Conservation (phyloP, 306 rosid species). For the Vigna mungo region DNA sequence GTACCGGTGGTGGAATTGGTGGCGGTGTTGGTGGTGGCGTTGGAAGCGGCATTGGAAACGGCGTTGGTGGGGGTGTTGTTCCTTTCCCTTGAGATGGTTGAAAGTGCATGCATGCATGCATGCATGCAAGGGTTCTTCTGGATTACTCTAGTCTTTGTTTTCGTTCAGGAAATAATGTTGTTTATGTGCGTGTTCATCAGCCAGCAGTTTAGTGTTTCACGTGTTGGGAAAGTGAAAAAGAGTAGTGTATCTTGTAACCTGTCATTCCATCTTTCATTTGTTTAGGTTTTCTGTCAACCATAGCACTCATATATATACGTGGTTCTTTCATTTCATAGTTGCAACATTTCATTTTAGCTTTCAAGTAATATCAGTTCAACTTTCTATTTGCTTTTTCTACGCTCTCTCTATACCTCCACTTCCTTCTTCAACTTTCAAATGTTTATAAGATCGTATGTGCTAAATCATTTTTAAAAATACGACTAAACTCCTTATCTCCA, state of each 20-base stretch:
- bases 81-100: constrained; percentile 57
- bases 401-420: background rate
- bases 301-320: constrained; percentile 26
- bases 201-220: constrained; percentile 18
- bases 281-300: constrained; percentile 25
- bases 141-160: background rate
- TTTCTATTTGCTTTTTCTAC: background rate
- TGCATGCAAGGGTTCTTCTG: background rate
- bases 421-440: background rate
- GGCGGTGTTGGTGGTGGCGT: constrained; percentile 48
- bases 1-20: constrained; percentile 50
- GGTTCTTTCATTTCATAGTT: background rate
- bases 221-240: background rate
- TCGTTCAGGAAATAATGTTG: constrained; percentile 23
- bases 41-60: constrained; percentile 45
- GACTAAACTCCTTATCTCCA: too few species aligned
- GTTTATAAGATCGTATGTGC: background rate
- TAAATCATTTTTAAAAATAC: background rate
- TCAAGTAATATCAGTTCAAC: constrained; percentile 11
- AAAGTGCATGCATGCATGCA: background rate
- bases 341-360: background rate
- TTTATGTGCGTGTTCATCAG: background rate
- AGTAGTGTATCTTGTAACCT: background rate
- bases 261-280: constrained; percentile 2
- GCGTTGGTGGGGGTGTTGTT: constrained; percentile 56